These are phyloP conservation scores for Plicaturopsis crispa DNA, from an alignment of 768 basidiomycete genomes.

Conservation along the genomic window DNA sequence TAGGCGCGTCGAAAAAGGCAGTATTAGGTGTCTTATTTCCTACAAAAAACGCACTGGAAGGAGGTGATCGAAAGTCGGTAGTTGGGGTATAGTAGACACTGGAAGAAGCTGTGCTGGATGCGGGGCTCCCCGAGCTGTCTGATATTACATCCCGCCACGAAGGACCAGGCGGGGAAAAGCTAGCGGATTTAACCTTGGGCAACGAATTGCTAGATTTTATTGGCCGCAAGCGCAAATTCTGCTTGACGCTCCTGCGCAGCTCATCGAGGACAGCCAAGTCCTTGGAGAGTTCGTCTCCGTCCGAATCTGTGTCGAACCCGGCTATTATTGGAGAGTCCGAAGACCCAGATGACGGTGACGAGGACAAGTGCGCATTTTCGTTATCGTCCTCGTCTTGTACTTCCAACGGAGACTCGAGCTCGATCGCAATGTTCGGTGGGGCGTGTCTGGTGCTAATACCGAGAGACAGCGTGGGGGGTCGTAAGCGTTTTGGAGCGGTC, in stretches of 20 bases:
- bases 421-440: too few species aligned
- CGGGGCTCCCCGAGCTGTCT: conserved; percentile 36
- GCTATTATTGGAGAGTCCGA: conserved; percentile 13
- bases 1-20: conserved; percentile 19
- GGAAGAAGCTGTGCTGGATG: conserved; percentile 32
- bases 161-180: conserved; percentile 12
- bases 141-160: conserved; percentile 20
- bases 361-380: too few species aligned
- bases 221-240: conserved; percentile 73
- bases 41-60: conserved; percentile 23
- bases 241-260: conserved; percentile 63
- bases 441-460: too few species aligned
- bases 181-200: conserved; percentile 32
- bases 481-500: too few species aligned
- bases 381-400: too few species aligned
- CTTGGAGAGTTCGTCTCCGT: conserved; percentile 53
- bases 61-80: conserved; percentile 23
- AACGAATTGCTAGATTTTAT: conserved; percentile 54
- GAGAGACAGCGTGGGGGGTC: too few species aligned
- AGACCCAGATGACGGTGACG: too few species aligned
- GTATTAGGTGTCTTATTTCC: too few species aligned
- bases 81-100: conserved; percentile 48
- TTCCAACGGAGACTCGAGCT: conserved; percentile 8
- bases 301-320: conserved; percentile 16
- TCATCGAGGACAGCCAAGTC: conserved; percentile 63